Conservation (phyloP, 2,329 filamentous ascomycete genomes). For the Daldinia sp. region DNA sequence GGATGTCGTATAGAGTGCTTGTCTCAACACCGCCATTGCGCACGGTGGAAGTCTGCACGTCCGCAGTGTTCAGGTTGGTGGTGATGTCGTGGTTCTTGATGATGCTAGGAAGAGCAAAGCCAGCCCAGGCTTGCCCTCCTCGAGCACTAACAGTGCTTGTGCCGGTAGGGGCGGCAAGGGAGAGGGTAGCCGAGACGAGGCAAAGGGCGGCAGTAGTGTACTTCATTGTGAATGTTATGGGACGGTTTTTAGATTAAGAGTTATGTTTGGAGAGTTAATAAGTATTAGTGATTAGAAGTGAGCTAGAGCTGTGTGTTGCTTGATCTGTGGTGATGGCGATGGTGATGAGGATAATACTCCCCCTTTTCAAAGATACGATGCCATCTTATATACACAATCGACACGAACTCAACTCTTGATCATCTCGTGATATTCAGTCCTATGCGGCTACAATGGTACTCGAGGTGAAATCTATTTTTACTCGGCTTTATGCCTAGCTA, state of each 20-base stretch:
- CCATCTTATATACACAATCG: constrained; percentile 20
- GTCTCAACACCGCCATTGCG: constrained; percentile 42
- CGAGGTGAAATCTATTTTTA: constrained; percentile 34
- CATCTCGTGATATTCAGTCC: constrained; percentile 1
- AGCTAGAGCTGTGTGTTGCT: neutral
- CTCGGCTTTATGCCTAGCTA: constrained; percentile 1
- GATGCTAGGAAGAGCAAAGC: constrained; percentile 46
- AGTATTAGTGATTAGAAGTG: neutral
- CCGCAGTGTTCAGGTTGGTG: constrained; percentile 38
- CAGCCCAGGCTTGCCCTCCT: constrained; percentile 17
- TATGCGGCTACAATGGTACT: neutral
- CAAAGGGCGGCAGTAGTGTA: constrained; percentile 42
- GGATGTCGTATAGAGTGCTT: constrained; percentile 48
- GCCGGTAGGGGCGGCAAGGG: constrained; percentile 44
- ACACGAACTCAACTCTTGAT: neutral
- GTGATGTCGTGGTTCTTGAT: constrained; percentile 45
- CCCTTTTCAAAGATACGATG: constrained; percentile 8
- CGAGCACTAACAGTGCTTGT: constrained; percentile 16
- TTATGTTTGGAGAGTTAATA: neutral
- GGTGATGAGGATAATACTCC: constrained; percentile 3
- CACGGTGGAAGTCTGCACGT: constrained; percentile 28
- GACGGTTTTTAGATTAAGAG: neutral
- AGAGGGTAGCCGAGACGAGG: constrained; percentile 45
- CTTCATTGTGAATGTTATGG: constrained; percentile 43
- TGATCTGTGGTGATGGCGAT: constrained; percentile 1